These are phyloP conservation scores for Aethionema arabicum DNA, from an alignment of 345 rosid genomes.

Conservation along the genomic window DNA sequence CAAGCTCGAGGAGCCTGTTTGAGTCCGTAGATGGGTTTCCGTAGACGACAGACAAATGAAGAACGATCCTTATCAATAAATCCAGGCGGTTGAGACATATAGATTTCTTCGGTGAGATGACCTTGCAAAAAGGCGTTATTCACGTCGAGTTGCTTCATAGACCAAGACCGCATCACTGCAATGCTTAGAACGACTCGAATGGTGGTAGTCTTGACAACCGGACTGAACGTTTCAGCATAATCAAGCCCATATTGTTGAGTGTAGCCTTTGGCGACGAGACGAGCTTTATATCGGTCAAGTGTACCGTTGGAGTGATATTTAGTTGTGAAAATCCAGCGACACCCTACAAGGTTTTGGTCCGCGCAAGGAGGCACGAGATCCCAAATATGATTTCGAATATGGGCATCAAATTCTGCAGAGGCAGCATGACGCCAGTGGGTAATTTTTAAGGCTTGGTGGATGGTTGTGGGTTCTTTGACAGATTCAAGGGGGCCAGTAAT, in stretches of 20 bases:
- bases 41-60: neutral
- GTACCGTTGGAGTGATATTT: neutral
- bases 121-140: conserved; percentile 9
- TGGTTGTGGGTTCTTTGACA: no score
- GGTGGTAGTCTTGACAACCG: neutral
- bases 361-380: neutral
- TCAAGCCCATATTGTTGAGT: neutral
- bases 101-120: neutral
- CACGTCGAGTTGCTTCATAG: neutral
- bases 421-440: no score
- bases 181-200: neutral
- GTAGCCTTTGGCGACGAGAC: neutral
- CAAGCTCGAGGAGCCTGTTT: neutral
- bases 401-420: neutral
- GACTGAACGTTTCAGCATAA: neutral
- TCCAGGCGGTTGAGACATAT: neutral
- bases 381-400: neutral
- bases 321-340: neutral
- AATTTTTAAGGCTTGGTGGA: no score
- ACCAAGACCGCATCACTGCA: neutral
- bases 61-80: neutral
- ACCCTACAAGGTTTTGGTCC: neutral
- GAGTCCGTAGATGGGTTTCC: neutral
- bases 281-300: neutral
- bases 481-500: no score